Base-by-base conservation (phyloP, 768 basidiomycete species). In the Tremella mesenterica region DNA sequence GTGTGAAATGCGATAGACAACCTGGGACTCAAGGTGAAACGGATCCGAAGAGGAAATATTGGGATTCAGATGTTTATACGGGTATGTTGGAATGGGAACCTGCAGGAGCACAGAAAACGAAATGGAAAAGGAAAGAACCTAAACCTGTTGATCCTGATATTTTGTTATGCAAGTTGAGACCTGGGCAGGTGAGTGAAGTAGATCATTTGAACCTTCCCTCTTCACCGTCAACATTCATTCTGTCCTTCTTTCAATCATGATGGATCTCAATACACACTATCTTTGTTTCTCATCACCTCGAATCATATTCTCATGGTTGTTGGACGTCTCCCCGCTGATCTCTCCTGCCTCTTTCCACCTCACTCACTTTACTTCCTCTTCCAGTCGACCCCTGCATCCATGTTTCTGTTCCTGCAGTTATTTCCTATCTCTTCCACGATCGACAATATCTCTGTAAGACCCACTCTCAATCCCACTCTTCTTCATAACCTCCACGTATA, bases 91-190 rank as follows among this genome's bases (percentile, higher is more conserved):
- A 71, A 31, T 96, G 88, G 86, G 74, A 78, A 7, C 83, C 91
- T 1, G 83, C 86, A 38, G 93, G 92, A 27, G 85, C 86, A 63
- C 93, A 96, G 64, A 76, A 43, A 4, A 75, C 44, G 41, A 55
- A 51, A 30, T 63, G 57, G 47, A 55, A 75, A 0, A 81, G 83
- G 1, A 57, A 64, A 29, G 44, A 52, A 28, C 69, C 67, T 7
- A 52, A 49, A 30, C 69, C 71, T 43, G 63, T 64, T 1, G 63
- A 65, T 51, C 34, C 44, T 34, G 81, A 95, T 65, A 91, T 95
- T 53, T 84, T 97, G 26, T 77, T 99, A 25, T 85, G 85, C 2
- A 97, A 97, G 71, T 75, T 97, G 48, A 78, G 92, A 41, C 93
- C 93, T 0, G 93, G 92, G 4, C 95, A 99, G 69, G 75, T 75